phyloP scores from a whole-genome alignment of 2,329 filamentous ascomycete species.

The Kalmusia sp. region DNA sequence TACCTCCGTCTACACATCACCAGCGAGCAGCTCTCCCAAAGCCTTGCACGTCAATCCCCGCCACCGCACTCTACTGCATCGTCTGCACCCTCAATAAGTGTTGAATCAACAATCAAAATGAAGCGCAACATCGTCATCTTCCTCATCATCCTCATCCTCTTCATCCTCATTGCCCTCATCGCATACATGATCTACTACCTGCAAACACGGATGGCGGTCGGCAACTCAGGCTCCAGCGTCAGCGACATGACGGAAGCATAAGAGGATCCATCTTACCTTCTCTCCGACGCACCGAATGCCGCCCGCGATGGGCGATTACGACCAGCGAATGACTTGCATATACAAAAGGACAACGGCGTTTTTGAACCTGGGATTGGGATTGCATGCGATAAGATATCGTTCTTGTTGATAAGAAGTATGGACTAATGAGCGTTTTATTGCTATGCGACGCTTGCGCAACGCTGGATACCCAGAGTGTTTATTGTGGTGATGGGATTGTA shows the following conservation, averaged over 20 bases:
- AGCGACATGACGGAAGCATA: slow-evolving; percentile 40
- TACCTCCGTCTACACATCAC: too few relatives aligned
- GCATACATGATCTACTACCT: slow-evolving; percentile 59
- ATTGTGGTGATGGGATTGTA: background rate
- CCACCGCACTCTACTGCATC: background rate
- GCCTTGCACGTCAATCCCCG: background rate
- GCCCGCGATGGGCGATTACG: background rate
- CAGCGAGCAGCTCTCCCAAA: too few relatives aligned
- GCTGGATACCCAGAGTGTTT: slow-evolving; percentile 3
- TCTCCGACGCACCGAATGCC: background rate
- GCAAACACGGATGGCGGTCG: slow-evolving; percentile 51
- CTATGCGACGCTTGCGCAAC: too few relatives aligned
- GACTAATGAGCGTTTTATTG: slow-evolving; percentile 5
- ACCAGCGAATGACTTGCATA: background rate
- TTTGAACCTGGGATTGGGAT: background rate
- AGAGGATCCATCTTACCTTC: background rate
- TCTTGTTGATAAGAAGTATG: background rate
- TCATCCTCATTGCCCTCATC: slow-evolving; percentile 58
- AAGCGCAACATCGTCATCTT: slow-evolving; percentile 61
- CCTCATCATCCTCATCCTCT: slow-evolving; percentile 61
- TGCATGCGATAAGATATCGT: background rate
- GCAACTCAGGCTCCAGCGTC: slow-evolving; percentile 37
- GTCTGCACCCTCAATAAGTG: background rate
- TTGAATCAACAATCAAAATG: slow-evolving; percentile 43
- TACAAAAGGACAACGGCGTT: slow-evolving; percentile 2